Conservation (phyloP, 257 asterid species). For the Ocimum tenuiflorum region DNA sequence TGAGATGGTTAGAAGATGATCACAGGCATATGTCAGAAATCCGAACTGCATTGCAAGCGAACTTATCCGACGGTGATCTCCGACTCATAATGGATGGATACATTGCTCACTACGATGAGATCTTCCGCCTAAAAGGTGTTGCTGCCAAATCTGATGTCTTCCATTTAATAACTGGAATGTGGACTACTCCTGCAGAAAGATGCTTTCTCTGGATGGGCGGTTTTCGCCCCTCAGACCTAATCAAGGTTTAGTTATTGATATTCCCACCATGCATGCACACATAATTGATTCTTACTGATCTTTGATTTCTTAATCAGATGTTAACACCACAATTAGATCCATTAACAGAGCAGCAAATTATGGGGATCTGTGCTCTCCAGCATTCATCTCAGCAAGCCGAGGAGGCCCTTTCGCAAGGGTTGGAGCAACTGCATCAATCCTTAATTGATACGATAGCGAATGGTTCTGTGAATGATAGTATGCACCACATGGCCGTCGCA, state of each 20-base stretch:
- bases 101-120: constrained; percentile 71
- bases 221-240: constrained; percentile 80
- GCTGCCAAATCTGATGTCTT: constrained; percentile 82
- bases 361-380: constrained; percentile 82
- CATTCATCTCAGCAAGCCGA: constrained; percentile 90
- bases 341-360: constrained; percentile 77
- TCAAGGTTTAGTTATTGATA: constrained; percentile 43
- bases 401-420: constrained; percentile 86
- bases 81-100: constrained; percentile 64
- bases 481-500: constrained; percentile 92
- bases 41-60: constrained; percentile 73
- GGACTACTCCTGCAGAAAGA: constrained; percentile 81
- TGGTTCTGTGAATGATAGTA: constrained; percentile 52
- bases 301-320: constrained; percentile 41
- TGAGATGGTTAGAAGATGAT: constrained; percentile 91
- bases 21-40: constrained; percentile 73
- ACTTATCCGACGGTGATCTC: constrained; percentile 62
- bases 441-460: constrained; percentile 57
- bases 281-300: neutral
- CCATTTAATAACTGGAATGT: constrained; percentile 81
- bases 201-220: constrained; percentile 98
- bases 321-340: constrained; percentile 69
- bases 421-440: constrained; percentile 86
- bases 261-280: neutral
- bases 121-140: constrained; percentile 60